Evolutionary conservation across 2,329 filamentous ascomycete species (phyloP).

Genomic region (Hypomyces perniciosus): DNA sequence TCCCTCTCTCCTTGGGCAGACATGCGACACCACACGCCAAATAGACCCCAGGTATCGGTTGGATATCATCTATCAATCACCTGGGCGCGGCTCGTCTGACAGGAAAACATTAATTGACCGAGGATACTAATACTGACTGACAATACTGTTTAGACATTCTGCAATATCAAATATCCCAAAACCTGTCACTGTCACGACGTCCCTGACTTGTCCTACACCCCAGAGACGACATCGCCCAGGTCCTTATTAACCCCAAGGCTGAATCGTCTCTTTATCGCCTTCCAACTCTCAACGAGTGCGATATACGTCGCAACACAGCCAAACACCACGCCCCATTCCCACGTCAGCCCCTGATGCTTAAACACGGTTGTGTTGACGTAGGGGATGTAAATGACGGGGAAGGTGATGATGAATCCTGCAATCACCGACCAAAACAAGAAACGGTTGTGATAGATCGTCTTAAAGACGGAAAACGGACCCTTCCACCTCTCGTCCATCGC

Average conservation of each 20-base stretch:
- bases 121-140: constrained; percentile 22
- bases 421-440: constrained; percentile 61
- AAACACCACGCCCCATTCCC: constrained; percentile 67
- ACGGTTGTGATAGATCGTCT: constrained; percentile 61
- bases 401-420: constrained; percentile 53
- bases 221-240: constrained; percentile 1
- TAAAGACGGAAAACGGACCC: constrained; percentile 45
- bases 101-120: constrained; percentile 23
- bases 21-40: too few relatives aligned
- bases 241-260: constrained; percentile 28
- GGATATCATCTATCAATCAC: neutral
- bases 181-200: constrained; percentile 20
- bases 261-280: constrained; percentile 55
- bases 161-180: constrained; percentile 22
- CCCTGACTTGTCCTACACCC: constrained; percentile 6
- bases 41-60: neutral
- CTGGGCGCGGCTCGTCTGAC: neutral
- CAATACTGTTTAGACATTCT: constrained; percentile 23
- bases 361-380: constrained; percentile 61
- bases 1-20: too few relatives aligned
- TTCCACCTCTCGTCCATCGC: constrained; percentile 52
- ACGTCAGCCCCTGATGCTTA: constrained; percentile 61
- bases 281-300: constrained; percentile 60
- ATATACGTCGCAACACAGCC: constrained; percentile 56
- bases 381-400: constrained; percentile 63